A percentile compares a stretch with the other conserved stretches of the same genome.
Conservation (phyloP, 2,329 filamentous ascomycete genomes). For the Dothistroma septosporum region DNA sequence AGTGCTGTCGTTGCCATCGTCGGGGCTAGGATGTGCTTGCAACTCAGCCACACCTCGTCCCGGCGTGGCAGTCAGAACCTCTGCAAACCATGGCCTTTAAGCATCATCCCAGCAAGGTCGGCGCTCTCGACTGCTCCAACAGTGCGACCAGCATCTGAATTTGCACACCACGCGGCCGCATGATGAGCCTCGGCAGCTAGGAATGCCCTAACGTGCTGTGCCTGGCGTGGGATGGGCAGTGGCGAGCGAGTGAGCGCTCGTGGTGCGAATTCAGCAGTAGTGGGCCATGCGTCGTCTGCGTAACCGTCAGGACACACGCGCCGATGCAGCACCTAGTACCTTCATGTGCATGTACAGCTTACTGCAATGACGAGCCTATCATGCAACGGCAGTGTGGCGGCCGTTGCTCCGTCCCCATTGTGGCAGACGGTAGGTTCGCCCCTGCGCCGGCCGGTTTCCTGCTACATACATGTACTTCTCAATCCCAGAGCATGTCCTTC, state of each 20-base stretch:
- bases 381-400: not conserved
- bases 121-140: slow-evolving; percentile 1
- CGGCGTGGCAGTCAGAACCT: not conserved
- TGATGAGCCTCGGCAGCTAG: not conserved
- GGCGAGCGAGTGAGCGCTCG: slow-evolving; percentile 1
- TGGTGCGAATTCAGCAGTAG: not conserved
- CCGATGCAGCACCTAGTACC: too few species aligned
- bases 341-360: not conserved
- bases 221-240: not conserved
- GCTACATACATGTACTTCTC: too few species aligned
- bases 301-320: not conserved
- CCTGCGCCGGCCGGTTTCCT: slow-evolving; percentile 12
- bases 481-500: not conserved
- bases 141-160: not conserved
- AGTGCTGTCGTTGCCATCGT: not conserved
- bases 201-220: not conserved
- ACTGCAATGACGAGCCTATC: not conserved
- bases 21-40: not conserved
- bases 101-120: not conserved
- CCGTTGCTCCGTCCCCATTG: slow-evolving; percentile 3
- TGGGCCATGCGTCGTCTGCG: not conserved
- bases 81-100: not conserved
- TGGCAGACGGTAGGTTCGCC: slow-evolving; percentile 11
- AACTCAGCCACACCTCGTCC: not conserved
- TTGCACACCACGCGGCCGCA: not conserved